phyloP scores from a whole-genome alignment of 768 basidiomycete genomes.

The Pleurotus cornucopiae region DNA sequence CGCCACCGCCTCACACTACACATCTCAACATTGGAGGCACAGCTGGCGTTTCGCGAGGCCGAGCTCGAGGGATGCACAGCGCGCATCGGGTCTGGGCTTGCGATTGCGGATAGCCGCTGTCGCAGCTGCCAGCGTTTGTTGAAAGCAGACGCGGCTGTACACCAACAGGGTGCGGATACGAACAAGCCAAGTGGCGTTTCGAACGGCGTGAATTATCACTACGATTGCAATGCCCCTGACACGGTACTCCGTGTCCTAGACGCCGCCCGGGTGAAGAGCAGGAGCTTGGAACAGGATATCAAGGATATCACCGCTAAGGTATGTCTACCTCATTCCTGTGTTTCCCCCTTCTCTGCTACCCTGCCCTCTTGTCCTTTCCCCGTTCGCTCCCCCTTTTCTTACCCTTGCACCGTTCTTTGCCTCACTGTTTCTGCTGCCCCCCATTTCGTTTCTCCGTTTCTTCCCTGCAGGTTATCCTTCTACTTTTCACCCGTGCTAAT shows the following conservation, averaged over 20 bases:
- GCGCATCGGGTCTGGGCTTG: not conserved
- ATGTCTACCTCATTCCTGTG: not conserved
- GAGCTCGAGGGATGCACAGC: slow-evolving; percentile 39
- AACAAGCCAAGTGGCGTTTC: not conserved
- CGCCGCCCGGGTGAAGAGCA: not conserved
- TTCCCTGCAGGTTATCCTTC: too few species aligned
- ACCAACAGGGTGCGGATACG: not conserved
- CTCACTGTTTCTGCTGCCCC: too few species aligned
- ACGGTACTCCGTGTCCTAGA: not conserved
- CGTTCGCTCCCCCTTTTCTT: too few species aligned
- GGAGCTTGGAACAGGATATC: slow-evolving; percentile 7
- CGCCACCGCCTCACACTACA: slow-evolving; percentile 34
- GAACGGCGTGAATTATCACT: too few species aligned
- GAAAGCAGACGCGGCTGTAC: not conserved
- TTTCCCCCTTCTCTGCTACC: too few species aligned
- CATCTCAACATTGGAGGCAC: slow-evolving; percentile 44
- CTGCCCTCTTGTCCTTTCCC: too few species aligned
- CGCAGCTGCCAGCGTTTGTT: not conserved
- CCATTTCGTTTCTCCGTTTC: too few species aligned
- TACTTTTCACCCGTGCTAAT: too few species aligned
- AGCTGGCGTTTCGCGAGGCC: slow-evolving; percentile 52
- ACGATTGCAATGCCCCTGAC: not conserved
- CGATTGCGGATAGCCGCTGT: not conserved
- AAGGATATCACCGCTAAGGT: slow-evolving; percentile 7
- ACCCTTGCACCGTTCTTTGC: too few species aligned